phyloP scores from a whole-genome alignment of 177 flowering plant species.

The Telopea speciosissima region DNA sequence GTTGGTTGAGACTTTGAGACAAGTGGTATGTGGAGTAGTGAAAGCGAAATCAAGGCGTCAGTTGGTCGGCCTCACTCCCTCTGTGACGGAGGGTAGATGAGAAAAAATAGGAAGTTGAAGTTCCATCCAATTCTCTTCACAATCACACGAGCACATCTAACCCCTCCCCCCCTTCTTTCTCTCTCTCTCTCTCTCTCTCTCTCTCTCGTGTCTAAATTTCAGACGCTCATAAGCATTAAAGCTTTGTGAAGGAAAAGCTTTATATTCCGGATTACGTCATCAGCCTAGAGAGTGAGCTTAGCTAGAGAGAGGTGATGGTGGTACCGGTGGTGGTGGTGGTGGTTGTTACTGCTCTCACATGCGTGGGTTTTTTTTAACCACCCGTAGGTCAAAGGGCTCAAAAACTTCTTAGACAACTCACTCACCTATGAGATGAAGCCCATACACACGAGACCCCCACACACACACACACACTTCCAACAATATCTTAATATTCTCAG shows the following conservation, averaged over 20 bases:
- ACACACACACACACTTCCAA: no score
- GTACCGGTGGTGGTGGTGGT: background rate
- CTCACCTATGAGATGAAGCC: no score
- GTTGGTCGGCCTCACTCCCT: no score
- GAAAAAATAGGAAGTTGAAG: background rate
- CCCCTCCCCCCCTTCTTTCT: background rate
- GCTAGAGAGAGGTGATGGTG: no score
- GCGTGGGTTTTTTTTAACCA: background rate
- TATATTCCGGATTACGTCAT: background rate
- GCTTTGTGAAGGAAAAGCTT: background rate
- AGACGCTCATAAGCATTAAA: background rate
- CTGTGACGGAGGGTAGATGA: background rate
- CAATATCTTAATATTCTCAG: background rate
- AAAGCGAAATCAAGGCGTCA: background rate
- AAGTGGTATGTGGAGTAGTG: background rate
- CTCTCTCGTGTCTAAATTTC: background rate
- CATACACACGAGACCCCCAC: background rate
- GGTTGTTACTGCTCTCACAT: slow-evolving; percentile 1
- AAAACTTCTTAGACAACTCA: no score
- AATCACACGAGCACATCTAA: slow-evolving; percentile 5
- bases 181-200: background rate
- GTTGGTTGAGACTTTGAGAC: background rate
- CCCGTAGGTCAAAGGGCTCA: no score
- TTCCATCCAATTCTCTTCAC: background rate
- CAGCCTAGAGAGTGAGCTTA: background rate